Evolutionary conservation across 2,329 filamentous ascomycete genomes (phyloP).

Genomic region (Aspergillus caelatus): DNA sequence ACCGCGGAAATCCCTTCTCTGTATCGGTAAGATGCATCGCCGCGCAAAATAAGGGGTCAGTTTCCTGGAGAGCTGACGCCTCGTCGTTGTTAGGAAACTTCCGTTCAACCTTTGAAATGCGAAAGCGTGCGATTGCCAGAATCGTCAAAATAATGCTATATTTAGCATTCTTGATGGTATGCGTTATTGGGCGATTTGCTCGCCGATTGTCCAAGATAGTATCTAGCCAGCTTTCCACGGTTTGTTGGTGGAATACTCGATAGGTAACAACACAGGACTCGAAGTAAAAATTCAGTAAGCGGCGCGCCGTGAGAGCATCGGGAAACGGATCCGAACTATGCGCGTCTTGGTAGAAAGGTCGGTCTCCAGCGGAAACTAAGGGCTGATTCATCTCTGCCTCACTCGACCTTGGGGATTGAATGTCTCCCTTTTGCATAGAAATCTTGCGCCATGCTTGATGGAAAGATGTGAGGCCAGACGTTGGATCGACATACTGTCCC

Average conservation of each 20-base stretch:
- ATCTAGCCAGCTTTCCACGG: slow-evolving; percentile 17
- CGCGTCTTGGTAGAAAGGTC: slow-evolving; percentile 47
- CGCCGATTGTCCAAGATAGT: slow-evolving; percentile 7
- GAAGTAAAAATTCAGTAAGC: slow-evolving; percentile 17
- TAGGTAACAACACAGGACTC: slow-evolving; percentile 21
- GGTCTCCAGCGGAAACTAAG: slow-evolving; percentile 37
- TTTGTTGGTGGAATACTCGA: slow-evolving; percentile 18
- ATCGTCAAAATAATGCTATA: slow-evolving; percentile 49
- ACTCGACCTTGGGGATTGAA: slow-evolving; percentile 2
- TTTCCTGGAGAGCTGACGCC: background rate
- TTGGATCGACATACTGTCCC: slow-evolving; percentile 25
- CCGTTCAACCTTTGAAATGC: slow-evolving; percentile 17
- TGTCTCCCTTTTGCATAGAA: slow-evolving; percentile 7
- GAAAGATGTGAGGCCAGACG: slow-evolving; percentile 25
- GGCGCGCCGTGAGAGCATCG: background rate
- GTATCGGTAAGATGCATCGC: slow-evolving; percentile 36
- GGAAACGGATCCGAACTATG: slow-evolving; percentile 31
- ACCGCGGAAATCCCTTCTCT: slow-evolving; percentile 44
- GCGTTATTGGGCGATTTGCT: slow-evolving; percentile 36
- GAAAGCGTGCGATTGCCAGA: slow-evolving; percentile 56
- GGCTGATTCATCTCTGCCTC: slow-evolving; percentile 16
- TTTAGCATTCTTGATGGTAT: slow-evolving; percentile 43
- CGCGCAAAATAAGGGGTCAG: slow-evolving; percentile 17
- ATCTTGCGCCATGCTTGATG: slow-evolving; percentile 23
- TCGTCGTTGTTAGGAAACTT: background rate